Percentiles rank a stretch among this genome's conserved stretches.
These are phyloP conservation scores for Castanopsis chinensis DNA, from an alignment of 306 rosid species.

Conservation along the genomic window DNA sequence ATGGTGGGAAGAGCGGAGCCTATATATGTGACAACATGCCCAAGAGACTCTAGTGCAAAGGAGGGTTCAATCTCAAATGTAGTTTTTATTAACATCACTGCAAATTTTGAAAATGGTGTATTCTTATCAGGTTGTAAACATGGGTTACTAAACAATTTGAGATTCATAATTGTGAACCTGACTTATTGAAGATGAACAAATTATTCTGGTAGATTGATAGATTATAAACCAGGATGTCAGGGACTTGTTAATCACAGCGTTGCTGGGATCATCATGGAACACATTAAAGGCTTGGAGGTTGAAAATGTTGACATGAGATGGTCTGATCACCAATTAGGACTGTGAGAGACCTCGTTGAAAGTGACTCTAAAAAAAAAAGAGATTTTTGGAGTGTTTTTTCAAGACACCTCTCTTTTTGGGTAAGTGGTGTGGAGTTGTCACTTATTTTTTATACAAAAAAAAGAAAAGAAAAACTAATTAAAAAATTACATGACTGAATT, in stretches of 20 bases:
- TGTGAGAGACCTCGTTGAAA: too few species aligned
- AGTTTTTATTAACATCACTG: slow-evolving; percentile 68
- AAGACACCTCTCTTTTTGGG: too few species aligned
- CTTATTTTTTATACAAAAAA: too few species aligned
- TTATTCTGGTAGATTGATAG: slow-evolving; percentile 59
- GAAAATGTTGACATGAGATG: slow-evolving; percentile 80
- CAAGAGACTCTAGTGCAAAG: slow-evolving; percentile 52
- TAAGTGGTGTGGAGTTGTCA: too few species aligned
- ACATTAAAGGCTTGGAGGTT: slow-evolving; percentile 67
- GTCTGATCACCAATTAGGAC: slow-evolving; percentile 37
- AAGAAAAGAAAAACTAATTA: too few species aligned
- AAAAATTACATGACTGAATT: too few species aligned
- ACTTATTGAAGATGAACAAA: slow-evolving; percentile 62
- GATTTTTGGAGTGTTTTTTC: too few species aligned
- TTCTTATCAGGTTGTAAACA: slow-evolving; percentile 77
- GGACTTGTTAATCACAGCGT: slow-evolving; percentile 65
- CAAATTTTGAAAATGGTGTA: slow-evolving; percentile 74
- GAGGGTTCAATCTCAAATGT: slow-evolving; percentile 85
- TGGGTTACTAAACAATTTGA: slow-evolving; percentile 66
- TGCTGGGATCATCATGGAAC: slow-evolving; percentile 78
- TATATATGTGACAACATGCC: slow-evolving; percentile 76
- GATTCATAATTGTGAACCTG: slow-evolving; percentile 68
- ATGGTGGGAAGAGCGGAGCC: slow-evolving; percentile 99
- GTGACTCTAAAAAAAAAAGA: too few species aligned
- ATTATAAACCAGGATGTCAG: slow-evolving; percentile 89